Conservation (phyloP, 2,329 filamentous ascomycete genomes). For the Alternaria atra region DNA sequence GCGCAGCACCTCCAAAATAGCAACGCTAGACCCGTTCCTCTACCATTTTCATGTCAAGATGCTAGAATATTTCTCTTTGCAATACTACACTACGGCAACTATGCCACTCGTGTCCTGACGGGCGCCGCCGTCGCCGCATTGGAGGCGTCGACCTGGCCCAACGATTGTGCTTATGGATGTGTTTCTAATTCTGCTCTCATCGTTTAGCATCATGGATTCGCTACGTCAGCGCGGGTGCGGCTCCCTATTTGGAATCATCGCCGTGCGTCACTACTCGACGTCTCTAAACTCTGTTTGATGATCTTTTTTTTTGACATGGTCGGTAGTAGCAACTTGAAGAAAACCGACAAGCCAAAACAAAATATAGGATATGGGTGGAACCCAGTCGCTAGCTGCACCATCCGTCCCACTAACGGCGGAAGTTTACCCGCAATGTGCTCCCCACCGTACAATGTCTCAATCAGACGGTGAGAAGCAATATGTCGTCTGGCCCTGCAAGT, state of each 20-base stretch:
- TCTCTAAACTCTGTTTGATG: conserved; percentile 3
- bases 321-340: background rate
- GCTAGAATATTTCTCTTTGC: conserved; percentile 23
- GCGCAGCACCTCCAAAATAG: conserved; percentile 50
- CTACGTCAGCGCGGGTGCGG: conserved; percentile 31
- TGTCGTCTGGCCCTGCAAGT: conserved; percentile 11
- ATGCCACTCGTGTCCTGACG: conserved; percentile 24
- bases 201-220: conserved; percentile 20
- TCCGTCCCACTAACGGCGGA: conserved; percentile 15
- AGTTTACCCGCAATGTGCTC: conserved; percentile 14
- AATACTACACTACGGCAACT: conserved; percentile 26
- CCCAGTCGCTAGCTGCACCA: conserved; percentile 5
- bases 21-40: conserved; percentile 36
- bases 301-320: background rate
- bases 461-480: conserved; percentile 39
- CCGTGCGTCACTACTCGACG: conserved; percentile 28
- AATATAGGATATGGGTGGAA: conserved; percentile 1
- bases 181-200: conserved; percentile 31
- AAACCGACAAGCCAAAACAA: conserved; percentile 1
- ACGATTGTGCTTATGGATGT: background rate
- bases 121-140: conserved; percentile 18
- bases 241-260: conserved; percentile 7
- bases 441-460: conserved; percentile 12
- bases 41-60: conserved; percentile 23
- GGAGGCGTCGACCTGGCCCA: conserved; percentile 3